Percentiles rank a stretch among this genome's conserved stretches.
phyloP scores from a whole-genome alignment of 2,329 filamentous ascomycete species.

The Aspergillus sergii region DNA sequence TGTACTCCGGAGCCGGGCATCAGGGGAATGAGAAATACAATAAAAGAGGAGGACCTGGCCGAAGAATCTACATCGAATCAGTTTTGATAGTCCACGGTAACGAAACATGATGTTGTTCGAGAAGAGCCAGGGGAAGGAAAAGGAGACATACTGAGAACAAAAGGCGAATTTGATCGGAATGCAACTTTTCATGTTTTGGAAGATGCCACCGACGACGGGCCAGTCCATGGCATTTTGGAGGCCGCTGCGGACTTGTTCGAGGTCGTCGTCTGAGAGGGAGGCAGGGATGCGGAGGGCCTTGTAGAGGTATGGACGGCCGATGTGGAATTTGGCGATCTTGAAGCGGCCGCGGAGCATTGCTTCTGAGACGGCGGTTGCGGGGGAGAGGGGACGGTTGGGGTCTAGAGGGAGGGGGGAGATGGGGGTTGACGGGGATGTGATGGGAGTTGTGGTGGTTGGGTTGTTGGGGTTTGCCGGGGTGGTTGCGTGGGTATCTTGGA shows the following conservation, averaged over 20 bases:
- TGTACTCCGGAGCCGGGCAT: slow-evolving; percentile 36
- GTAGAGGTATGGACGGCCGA: slow-evolving; percentile 44
- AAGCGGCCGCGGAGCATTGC: slow-evolving; percentile 42
- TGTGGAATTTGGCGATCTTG: slow-evolving; percentile 45
- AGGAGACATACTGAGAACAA: slow-evolving; percentile 38
- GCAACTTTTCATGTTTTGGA: slow-evolving; percentile 45
- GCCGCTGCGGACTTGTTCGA: slow-evolving; percentile 42
- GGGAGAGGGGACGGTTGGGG: slow-evolving; percentile 31
- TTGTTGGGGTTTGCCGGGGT: slow-evolving; percentile 21
- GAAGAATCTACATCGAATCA: slow-evolving; percentile 36
- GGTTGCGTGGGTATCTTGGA: slow-evolving; percentile 36
- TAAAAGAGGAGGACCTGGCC: slow-evolving; percentile 47
- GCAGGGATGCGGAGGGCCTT: slow-evolving; percentile 45
- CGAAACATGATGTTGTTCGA: neutral
- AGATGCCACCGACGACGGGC: slow-evolving; percentile 43
- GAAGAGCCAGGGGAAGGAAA: too few relatives aligned
- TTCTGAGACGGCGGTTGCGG: slow-evolving; percentile 39
- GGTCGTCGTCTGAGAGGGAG: slow-evolving; percentile 41
- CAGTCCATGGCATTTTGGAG: slow-evolving; percentile 46
- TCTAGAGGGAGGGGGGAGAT: slow-evolving; percentile 23
- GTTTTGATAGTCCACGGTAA: neutral
- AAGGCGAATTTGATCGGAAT: slow-evolving; percentile 47
- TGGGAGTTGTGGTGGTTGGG: slow-evolving; percentile 24
- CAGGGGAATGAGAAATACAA: slow-evolving; percentile 43
- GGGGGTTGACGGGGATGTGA: slow-evolving; percentile 21